These are phyloP conservation scores for Tetracladium maxilliforme DNA, from an alignment of 2,329 filamentous ascomycete genomes.

Conservation along the genomic window DNA sequence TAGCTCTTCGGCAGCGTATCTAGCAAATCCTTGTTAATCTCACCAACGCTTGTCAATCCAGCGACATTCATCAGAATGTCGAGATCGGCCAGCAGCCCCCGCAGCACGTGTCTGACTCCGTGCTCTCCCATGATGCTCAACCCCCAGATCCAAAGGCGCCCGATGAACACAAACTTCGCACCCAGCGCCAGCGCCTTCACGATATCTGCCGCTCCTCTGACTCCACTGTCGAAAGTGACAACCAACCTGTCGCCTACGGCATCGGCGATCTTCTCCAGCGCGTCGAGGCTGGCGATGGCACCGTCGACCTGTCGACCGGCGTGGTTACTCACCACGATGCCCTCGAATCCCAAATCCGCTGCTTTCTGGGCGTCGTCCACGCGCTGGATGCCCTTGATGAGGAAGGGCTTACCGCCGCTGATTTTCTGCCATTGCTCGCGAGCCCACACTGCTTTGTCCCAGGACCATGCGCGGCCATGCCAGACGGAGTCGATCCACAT, in stretches of 20 bases:
- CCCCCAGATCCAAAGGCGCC: constrained; percentile 44
- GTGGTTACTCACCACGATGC: constrained; percentile 46
- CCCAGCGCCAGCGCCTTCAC: constrained; percentile 46
- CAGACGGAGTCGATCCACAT: constrained; percentile 51
- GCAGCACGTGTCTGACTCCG: constrained; percentile 46
- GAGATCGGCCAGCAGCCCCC: constrained; percentile 43
- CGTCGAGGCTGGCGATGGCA: constrained; percentile 41
- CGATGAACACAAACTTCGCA: constrained; percentile 47
- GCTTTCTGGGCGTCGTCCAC: constrained; percentile 40
- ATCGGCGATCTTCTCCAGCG: constrained; percentile 40
- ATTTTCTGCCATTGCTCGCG: constrained; percentile 44
- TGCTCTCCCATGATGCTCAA: constrained; percentile 43
- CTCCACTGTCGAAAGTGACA: constrained; percentile 45
- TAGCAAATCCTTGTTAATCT: constrained; percentile 28
- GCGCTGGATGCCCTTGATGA: constrained; percentile 47
- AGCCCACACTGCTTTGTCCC: constrained; percentile 47
- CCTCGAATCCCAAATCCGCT: constrained; percentile 41
- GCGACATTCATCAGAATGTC: constrained; percentile 46
- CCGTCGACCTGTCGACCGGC: constrained; percentile 47
- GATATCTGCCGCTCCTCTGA: constrained; percentile 39
- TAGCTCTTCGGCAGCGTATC: constrained; percentile 26
- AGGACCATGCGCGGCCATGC: constrained; percentile 47
- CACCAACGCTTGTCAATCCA: constrained; percentile 34
- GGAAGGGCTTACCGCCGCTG: constrained; percentile 40
- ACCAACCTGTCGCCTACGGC: constrained; percentile 32